Base-by-base conservation (phyloP, 1,139 yeast genomes). In the Yamadazyma sp. region DNA sequence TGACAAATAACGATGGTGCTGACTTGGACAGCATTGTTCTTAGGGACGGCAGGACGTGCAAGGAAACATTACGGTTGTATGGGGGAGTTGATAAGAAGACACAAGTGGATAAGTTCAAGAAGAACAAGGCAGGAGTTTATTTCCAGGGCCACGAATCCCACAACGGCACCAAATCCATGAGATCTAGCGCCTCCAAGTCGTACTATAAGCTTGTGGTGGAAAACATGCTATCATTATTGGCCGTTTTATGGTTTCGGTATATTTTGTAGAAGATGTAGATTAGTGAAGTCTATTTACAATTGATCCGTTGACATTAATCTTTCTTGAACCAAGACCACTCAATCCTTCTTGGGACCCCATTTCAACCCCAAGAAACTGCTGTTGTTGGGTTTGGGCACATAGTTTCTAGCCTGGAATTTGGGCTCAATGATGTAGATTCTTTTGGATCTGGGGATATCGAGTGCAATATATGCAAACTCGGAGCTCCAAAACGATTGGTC, bases 321-420 rank as follows among this genome's bases (percentile, higher is more conserved):
- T n/a, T n/a, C n/a, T n/a, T n/a, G n/a, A n/a, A n/a, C n/a, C n/a
- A n/a, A n/a, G n/a, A n/a, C n/a, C n/a, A n/a, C n/a, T n/a, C n/a
- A 69, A 37, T 78, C 78, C 49, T 76, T 77, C 59, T 78, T 82
- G 16, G 88, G 84, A 1, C 95, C 95, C 95, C 95, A 87, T 51
- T 80, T 83, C 33, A 86, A 79, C 12, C 95, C 95, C 47, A 86
- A 69, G 54, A 86, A 85, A 1, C 92, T 90, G 6, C 67, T 57
- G 15, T 65, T 48, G 15, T 53, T 46, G 26, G 56, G 44, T 33
- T 56, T 57, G 3, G 70, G 74, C 17, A 60, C 64, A 42, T 60
- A 66, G 41, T 57, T 59, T 44, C 63, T 66, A 25, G 69, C 44
- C 37, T 57, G 68, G 55, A 66, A 69, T 40, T 74, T 73, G 22